phyloP scores from a whole-genome alignment of 176 grass and related monocot species.

The Echinochloa phyllopogon region DNA sequence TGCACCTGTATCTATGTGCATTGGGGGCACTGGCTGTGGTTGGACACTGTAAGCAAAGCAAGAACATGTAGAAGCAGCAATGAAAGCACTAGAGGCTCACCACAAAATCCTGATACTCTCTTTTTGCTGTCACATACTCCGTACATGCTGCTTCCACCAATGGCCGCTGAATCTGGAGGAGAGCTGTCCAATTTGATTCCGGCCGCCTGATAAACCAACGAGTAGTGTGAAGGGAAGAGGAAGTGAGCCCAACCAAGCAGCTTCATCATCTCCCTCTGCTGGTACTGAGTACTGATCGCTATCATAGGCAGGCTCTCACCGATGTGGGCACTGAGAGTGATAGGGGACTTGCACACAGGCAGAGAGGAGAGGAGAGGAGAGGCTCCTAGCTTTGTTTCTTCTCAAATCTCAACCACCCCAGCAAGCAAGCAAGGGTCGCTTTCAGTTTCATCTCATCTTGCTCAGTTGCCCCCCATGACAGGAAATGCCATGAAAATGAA shows the following conservation, averaged over 20 bases:
- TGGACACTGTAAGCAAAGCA: neutral
- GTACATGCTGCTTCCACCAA: too few species aligned
- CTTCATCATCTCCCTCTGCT: neutral
- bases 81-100: neutral
- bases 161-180: neutral
- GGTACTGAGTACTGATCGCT: neutral
- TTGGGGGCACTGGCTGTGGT: neutral
- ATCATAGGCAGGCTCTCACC: neutral
- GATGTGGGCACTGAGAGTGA: slow-evolving; percentile 1
- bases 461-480: neutral
- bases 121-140: slow-evolving; percentile 18
- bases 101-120: neutral
- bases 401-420: neutral
- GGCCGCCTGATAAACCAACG: slow-evolving; percentile 20
- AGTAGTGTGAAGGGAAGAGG: neutral
- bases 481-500: neutral
- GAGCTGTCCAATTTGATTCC: slow-evolving; percentile 14
- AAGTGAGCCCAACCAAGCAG: neutral
- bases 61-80: neutral
- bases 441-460: neutral
- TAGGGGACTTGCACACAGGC: neutral
- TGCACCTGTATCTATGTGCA: neutral
- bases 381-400: slow-evolving; percentile 35
- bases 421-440: slow-evolving; percentile 26
- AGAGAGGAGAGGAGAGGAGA: neutral